Base-by-base conservation (phyloP, 129 eudicot species). In the Helianthus annuus region DNA sequence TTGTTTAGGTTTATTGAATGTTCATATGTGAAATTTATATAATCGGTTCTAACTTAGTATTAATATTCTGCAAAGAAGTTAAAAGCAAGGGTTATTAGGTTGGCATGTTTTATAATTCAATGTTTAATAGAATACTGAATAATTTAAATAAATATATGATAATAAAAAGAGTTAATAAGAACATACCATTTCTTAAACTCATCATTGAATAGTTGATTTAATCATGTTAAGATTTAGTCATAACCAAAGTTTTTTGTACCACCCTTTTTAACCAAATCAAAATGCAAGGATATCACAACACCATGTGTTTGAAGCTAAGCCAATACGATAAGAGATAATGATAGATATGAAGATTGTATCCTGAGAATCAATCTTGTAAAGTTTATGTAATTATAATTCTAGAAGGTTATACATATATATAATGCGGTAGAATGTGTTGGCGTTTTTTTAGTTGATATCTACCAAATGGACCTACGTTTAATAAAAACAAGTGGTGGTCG, bases 401-500 rank as follows among this genome's bases (percentile, higher is more conserved):
- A 58, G 64, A 58, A 24, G 64, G 12, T 36, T 58, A 57, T 9
- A 5, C 2, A 24, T 58, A 11, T 11, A 4, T 58, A 58, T 58
- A 24, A 10, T 57, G 64, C 39, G 39, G 64, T 57, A 24, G 64
- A 57, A 22, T 57, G 64, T 24, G 39, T 57, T 22, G 38, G 64
- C 27, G 6, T 57, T 24, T 57, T 15, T 27, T 29, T 2, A 29
- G 42, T 59, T 59, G 64, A 59, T 59, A 12, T 59, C 32, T 32
- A 60, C 45, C 22, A 34, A 9, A 60, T 32, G 66, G 66, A 11
- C 64, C 64, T 10, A 58, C n/a, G 40, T 29, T 59, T 12, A 59
- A 52, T 15, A 5, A 52, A 52, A 15, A 10, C 19, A 53, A 24
- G 65, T 29, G 32, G 68, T 72, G 68, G 68, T 59, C 59, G n/a